These are phyloP conservation scores for Xylariaceae sp. DNA, from an alignment of 2,329 filamentous ascomycete genomes.

Conservation along the genomic window DNA sequence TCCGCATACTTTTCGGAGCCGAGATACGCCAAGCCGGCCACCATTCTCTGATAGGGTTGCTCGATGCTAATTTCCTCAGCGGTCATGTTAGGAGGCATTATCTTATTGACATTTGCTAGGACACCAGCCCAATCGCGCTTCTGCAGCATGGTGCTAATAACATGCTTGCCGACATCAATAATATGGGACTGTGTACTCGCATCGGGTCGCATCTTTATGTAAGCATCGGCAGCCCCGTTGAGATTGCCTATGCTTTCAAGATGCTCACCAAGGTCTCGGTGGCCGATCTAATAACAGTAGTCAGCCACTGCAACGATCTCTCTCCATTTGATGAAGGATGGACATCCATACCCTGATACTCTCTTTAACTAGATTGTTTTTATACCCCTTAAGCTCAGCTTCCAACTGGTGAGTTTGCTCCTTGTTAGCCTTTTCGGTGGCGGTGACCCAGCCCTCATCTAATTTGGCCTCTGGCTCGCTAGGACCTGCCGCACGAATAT, in stretches of 20 bases:
- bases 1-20: constrained; percentile 57
- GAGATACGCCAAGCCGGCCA: constrained; percentile 57
- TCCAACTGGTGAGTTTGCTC: constrained; percentile 78
- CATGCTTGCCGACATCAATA: constrained; percentile 78
- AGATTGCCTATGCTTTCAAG: constrained; percentile 80
- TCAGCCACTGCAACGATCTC: not conserved
- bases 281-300: constrained; percentile 72
- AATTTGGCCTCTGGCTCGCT: constrained; percentile 68
- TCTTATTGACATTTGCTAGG: constrained; percentile 65
- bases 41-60: constrained; percentile 58
- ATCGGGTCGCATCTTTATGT: constrained; percentile 86
- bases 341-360: constrained; percentile 77
- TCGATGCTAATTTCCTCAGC: constrained; percentile 54
- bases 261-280: constrained; percentile 89
- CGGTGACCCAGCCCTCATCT: constrained; percentile 79
- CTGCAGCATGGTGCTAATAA: constrained; percentile 77
- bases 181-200: constrained; percentile 85
- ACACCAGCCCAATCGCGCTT: constrained; percentile 78
- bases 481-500: constrained; percentile 67
- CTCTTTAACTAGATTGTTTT: constrained; percentile 96
- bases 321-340: not conserved
- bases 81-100: constrained; percentile 55
- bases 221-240: constrained; percentile 74
- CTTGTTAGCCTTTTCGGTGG: constrained; percentile 69
- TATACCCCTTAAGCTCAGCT: constrained; percentile 86